phyloP scores from a whole-genome alignment of 106 monocot genomes.

The Dioscorea alata region DNA sequence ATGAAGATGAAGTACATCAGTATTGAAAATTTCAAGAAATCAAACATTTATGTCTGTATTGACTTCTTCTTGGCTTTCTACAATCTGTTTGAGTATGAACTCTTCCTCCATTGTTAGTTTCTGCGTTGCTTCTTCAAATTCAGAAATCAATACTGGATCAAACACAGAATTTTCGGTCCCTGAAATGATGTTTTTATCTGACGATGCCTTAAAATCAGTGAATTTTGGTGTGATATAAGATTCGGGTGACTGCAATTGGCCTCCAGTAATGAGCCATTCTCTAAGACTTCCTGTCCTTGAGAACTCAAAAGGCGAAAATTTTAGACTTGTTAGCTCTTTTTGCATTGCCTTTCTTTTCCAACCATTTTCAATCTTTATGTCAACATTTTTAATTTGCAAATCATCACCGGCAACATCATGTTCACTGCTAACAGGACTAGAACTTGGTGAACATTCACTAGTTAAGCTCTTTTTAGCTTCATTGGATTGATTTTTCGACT shows the following conservation, averaged over 20 bases:
- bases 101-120: conserved; percentile 45
- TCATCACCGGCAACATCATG: neutral
- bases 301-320: too few relatives aligned
- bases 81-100: conserved; percentile 26
- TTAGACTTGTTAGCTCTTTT: conserved; percentile 29
- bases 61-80: conserved; percentile 12
- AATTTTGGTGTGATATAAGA: conserved; percentile 71
- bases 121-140: conserved; percentile 46
- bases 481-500: conserved; percentile 1
- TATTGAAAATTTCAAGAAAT: too few relatives aligned
- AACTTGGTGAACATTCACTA: neutral
- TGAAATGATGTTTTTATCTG: neutral
- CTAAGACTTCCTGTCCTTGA: too few relatives aligned
- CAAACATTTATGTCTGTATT: neutral
- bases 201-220: conserved; percentile 21
- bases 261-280: conserved; percentile 63
- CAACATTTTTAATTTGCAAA: too few relatives aligned
- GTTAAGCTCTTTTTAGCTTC: neutral
- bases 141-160: conserved; percentile 37
- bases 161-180: conserved; percentile 7
- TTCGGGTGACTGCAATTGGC: conserved; percentile 58
- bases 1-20: too few relatives aligned
- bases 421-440: neutral
- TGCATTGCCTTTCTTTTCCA: conserved; percentile 35
- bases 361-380: neutral